Evolutionary conservation across 352 stramenopile species (phyloP).

Genomic region (Phytophthora citrophthora): DNA sequence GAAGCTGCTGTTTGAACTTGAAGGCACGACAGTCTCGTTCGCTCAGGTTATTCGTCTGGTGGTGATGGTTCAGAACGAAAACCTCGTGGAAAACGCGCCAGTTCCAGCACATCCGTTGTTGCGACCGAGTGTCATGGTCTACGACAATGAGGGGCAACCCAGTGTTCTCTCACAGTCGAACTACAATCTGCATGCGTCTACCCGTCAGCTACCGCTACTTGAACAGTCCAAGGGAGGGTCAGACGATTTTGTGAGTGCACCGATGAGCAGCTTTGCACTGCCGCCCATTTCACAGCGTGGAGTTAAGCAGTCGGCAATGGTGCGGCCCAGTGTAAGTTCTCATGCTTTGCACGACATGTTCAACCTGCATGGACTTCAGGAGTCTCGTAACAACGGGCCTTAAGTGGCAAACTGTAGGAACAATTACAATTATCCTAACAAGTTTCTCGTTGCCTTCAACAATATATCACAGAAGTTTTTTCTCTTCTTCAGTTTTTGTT

Average conservation of each 20-base stretch:
- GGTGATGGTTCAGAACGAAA: conserved; percentile 34
- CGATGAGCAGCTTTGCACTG: conserved; percentile 17
- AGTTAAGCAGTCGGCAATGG: conserved; percentile 7
- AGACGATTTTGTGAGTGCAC: conserved; percentile 14
- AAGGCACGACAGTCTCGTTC: conserved; percentile 45
- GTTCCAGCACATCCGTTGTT: conserved; percentile 18
- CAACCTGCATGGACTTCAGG: conserved; percentile 19
- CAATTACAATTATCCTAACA: background rate
- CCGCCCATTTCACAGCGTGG: conserved; percentile 13
- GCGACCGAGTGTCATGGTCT: conserved; percentile 21
- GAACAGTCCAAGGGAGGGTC: conserved; percentile 5
- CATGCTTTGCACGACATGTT: conserved; percentile 33
- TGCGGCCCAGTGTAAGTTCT: conserved; percentile 25
- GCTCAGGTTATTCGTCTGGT: conserved; percentile 51
- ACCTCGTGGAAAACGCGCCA: conserved; percentile 11
- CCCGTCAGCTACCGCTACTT: conserved; percentile 22
- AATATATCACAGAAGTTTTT: too few relatives aligned
- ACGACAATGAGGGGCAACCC: conserved; percentile 16
- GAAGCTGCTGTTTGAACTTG: conserved; percentile 54
- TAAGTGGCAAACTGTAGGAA: too few relatives aligned
- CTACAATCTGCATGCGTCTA: conserved; percentile 30
- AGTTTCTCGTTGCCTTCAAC: background rate
- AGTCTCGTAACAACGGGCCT: background rate
- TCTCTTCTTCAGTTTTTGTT: background rate
- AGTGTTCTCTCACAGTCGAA: conserved; percentile 24